These are phyloP conservation scores for Singerocomus inundabilis DNA, from an alignment of 1,284 basidiomycete genomes.

Conservation along the genomic window DNA sequence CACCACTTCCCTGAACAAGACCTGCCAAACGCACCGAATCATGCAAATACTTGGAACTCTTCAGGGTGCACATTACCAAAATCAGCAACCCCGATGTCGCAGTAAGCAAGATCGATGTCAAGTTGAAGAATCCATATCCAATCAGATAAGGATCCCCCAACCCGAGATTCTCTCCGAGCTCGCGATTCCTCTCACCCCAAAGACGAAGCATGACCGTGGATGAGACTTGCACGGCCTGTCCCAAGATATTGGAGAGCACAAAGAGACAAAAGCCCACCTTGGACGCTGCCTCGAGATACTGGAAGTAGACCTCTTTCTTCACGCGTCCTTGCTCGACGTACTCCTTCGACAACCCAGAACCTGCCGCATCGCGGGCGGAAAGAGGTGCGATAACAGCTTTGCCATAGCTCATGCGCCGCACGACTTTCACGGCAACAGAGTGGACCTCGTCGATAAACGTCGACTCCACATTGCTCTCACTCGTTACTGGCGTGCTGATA, in stretches of 20 bases:
- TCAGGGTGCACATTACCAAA: slow-evolving; percentile 77
- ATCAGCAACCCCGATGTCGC: slow-evolving; percentile 61
- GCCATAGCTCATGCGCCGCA: slow-evolving; percentile 43
- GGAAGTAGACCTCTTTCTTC: slow-evolving; percentile 72
- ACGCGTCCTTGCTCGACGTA: slow-evolving; percentile 83
- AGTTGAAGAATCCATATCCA: slow-evolving; percentile 61
- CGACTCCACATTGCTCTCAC: slow-evolving; percentile 21
- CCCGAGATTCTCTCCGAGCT: slow-evolving; percentile 54
- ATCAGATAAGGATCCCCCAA: slow-evolving; percentile 55
- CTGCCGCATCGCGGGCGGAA: slow-evolving; percentile 38
- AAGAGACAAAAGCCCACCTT: slow-evolving; percentile 69
- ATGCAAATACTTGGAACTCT: slow-evolving; percentile 75
- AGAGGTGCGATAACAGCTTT: slow-evolving; percentile 43
- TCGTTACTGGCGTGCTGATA: slow-evolving; percentile 40
- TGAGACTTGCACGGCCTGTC: slow-evolving; percentile 54
- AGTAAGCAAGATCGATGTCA: slow-evolving; percentile 51
- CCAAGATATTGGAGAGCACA: slow-evolving; percentile 53
- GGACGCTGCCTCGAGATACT: slow-evolving; percentile 82
- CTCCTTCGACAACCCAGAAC: slow-evolving; percentile 62
- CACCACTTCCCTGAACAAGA: neutral
- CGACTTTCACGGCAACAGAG: slow-evolving; percentile 17
- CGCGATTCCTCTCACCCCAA: slow-evolving; percentile 80
- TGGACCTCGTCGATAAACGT: slow-evolving; percentile 23
- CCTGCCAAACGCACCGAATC: slow-evolving; percentile 53
- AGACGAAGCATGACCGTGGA: slow-evolving; percentile 72